These are phyloP conservation scores for Populus pruinosa DNA, from an alignment of 345 rosid genomes.

Conservation along the genomic window DNA sequence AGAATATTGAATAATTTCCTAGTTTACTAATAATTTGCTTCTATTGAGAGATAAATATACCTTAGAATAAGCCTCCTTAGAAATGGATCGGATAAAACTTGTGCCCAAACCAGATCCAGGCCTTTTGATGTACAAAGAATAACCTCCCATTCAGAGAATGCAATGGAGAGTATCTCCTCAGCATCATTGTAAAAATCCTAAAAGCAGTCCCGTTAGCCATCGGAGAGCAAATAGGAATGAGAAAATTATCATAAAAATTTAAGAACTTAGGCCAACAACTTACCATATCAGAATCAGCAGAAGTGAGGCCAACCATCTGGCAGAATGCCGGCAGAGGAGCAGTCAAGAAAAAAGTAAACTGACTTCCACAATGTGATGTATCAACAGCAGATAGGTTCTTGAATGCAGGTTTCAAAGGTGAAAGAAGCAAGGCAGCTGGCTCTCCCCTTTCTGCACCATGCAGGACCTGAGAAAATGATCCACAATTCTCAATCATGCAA, in stretches of 20 bases:
- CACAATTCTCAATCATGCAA: conserved; percentile 15
- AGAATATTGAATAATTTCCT: conserved; percentile 2
- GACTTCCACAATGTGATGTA: conserved; percentile 54
- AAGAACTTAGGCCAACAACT: conserved; percentile 19
- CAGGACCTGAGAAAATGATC: conserved; percentile 52
- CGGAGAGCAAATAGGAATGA: conserved; percentile 9
- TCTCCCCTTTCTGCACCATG: conserved; percentile 94
- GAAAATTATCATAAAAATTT: not conserved
- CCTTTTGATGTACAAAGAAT: conserved; percentile 66
- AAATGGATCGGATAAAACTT: conserved; percentile 79
- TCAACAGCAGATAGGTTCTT: conserved; percentile 42
- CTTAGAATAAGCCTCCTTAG: conserved; percentile 85
- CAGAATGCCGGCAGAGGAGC: conserved; percentile 88
- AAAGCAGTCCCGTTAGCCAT: conserved; percentile 9
- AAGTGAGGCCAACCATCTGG: conserved; percentile 65
- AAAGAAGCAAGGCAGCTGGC: conserved; percentile 79
- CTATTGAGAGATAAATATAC: conserved; percentile 30
- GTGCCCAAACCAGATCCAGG: conserved; percentile 95
- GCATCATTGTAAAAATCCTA: conserved; percentile 65
- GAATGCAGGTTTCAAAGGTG: conserved; percentile 66
- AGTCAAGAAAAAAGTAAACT: conserved; percentile 88
- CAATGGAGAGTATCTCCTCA: conserved; percentile 65
- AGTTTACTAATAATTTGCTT: not conserved
- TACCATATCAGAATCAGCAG: conserved; percentile 47
- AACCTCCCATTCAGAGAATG: conserved; percentile 85